Evolutionary conservation across 2,329 filamentous ascomycete species (phyloP), one percentile per base, ranked within the genome.

Genomic region (Xylaria sp.): DNA sequence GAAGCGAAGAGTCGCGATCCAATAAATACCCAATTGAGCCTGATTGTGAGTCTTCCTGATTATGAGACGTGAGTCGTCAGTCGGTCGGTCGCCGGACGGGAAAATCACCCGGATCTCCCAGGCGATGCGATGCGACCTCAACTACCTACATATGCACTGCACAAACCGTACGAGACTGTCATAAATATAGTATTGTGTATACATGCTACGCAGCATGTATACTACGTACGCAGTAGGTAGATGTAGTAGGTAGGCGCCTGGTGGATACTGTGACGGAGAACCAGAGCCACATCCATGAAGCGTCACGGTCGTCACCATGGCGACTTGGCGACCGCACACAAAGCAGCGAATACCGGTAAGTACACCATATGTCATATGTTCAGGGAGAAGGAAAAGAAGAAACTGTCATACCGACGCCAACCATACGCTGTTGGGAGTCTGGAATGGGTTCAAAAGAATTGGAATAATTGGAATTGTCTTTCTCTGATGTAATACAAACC

Each of bases 391-490:
- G 17, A 31, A 10, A n/a, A 62, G 47, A 56, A 22, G 25, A 63
- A 31, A 55, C n/a, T 25, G 42, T 25, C 20, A 49, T 38, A 6
- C 20, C 49, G 11, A 17, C 27, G 27, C 2, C 27, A 51, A n/a
- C n/a, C 15, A 20, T 22, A n/a, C 17, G 6, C 42, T 20, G 9
- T 36, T 44, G 17, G 17, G 6, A 27, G 27, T 59, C 39, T n/a
- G 44, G 36, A 56, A 17, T 5, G 51, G 20, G 53, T 57, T 31
- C 22, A 47, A 38, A 45, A 55, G 38, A 63, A 67, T 64, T 66
- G 47, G 42, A 66, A 66, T 66, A 63, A 66, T 49, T 66, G 60
- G 64, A 66, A 66, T 66, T 66, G 53, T 39, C 36, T 50, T 5
- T 49, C 33, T 25, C 42, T 56, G 53, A 49, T 36, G 61, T 67